phyloP scores from a whole-genome alignment of 352 stramenopile genomes.

The Pythium sp. region DNA sequence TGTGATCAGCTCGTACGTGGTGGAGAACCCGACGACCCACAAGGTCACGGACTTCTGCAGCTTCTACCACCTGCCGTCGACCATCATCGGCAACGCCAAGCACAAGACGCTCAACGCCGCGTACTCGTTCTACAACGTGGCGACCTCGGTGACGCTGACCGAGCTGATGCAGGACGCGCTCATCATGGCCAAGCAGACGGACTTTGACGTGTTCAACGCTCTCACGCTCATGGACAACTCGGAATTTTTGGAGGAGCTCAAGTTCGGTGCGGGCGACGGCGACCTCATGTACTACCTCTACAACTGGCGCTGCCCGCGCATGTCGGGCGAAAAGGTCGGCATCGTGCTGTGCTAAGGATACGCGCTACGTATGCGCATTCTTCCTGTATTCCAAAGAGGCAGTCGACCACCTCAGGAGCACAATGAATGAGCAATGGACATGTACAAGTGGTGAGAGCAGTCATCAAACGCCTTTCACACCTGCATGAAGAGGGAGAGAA shows the following conservation, averaged over 20 bases:
- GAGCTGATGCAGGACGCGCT: constrained; percentile 73
- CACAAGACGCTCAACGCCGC: constrained; percentile 95
- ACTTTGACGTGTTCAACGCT: constrained; percentile 75
- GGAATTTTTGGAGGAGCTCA: constrained; percentile 58
- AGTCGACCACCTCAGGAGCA: background rate
- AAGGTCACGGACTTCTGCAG: constrained; percentile 93
- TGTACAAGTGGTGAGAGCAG: background rate
- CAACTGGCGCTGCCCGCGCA: constrained; percentile 73
- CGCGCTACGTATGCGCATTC: background rate
- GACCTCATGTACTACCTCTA: constrained; percentile 79
- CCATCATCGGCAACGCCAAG: constrained; percentile 94
- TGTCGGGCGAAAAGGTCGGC: constrained; percentile 43
- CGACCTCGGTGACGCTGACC: constrained; percentile 52
- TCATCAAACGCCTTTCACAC: background rate
- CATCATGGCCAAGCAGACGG: constrained; percentile 56
- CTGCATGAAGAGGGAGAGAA: background rate
- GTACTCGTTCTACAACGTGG: constrained; percentile 99
- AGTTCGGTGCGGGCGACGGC: constrained; percentile 56
- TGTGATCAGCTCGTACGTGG: constrained; percentile 95
- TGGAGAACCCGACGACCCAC: constrained; percentile 67
- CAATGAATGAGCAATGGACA: background rate
- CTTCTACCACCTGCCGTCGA: constrained; percentile 98
- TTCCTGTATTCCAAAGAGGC: background rate
- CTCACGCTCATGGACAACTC: constrained; percentile 69
- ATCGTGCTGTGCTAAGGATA: constrained; percentile 56